phyloP scores from a whole-genome alignment of 2,329 filamentous ascomycete genomes.

The Coniochaeta hoffmannii region DNA sequence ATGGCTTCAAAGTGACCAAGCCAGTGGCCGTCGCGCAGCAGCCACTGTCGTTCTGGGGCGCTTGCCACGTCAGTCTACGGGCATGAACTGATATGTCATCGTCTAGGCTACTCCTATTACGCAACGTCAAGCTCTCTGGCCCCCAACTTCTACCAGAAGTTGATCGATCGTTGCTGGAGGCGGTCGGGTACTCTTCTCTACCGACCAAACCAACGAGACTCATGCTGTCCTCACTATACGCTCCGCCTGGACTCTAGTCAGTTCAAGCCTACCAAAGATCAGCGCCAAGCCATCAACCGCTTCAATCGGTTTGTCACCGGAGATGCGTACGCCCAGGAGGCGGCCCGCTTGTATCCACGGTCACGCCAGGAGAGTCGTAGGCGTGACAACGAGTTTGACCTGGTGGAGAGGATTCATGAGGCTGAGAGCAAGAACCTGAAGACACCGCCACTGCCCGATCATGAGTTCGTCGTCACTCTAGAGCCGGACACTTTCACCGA shows the following conservation, averaged over 20 bases:
- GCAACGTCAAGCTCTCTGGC: slow-evolving; percentile 53
- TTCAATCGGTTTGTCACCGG: slow-evolving; percentile 65
- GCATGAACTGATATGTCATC: neutral
- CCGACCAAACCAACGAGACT: slow-evolving; percentile 67
- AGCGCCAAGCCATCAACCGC: slow-evolving; percentile 67
- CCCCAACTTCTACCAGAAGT: slow-evolving; percentile 59
- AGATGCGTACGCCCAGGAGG: slow-evolving; percentile 57
- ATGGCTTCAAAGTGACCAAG: slow-evolving; percentile 3
- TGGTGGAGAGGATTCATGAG: slow-evolving; percentile 62
- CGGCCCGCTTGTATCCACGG: slow-evolving; percentile 56
- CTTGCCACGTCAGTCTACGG: neutral
- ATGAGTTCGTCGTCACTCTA: slow-evolving; percentile 61
- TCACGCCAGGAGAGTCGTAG: slow-evolving; percentile 58
- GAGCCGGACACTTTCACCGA: slow-evolving; percentile 64
- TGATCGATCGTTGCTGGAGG: slow-evolving; percentile 73
- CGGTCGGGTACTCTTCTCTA: slow-evolving; percentile 66
- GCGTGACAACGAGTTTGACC: slow-evolving; percentile 59
- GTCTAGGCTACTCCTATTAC: slow-evolving; percentile 66
- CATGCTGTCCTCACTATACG: slow-evolving; percentile 90
- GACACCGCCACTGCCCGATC: slow-evolving; percentile 55
- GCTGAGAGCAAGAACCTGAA: slow-evolving; percentile 50
- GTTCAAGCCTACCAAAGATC: slow-evolving; percentile 62
- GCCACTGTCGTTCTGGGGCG: neutral
- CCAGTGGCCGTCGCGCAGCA: neutral
- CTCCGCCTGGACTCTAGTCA: slow-evolving; percentile 61